A percentile compares a stretch with the other conserved stretches of the same genome.
phyloP scores from a whole-genome alignment of 2,329 filamentous ascomycete species.

The Didymella arachidicola region DNA sequence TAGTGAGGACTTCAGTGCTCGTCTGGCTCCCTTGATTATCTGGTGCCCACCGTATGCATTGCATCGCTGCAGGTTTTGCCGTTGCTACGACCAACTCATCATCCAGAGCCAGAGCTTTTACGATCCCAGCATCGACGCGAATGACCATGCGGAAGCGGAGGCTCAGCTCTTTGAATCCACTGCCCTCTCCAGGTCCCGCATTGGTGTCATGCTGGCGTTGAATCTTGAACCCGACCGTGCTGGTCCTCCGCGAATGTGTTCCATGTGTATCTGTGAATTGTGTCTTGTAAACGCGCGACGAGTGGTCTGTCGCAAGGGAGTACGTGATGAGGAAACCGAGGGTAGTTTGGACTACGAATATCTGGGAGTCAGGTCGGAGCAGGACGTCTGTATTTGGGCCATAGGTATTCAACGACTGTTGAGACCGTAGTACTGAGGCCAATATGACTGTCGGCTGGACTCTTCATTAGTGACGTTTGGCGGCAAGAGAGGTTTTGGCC shows the following conservation, averaged over 20 bases:
- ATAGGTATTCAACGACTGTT: conserved; percentile 79
- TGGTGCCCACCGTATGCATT: conserved; percentile 94
- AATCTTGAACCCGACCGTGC: conserved; percentile 50
- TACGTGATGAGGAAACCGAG: conserved; percentile 93
- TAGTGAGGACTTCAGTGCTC: conserved; percentile 85
- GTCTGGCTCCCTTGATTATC: conserved; percentile 84
- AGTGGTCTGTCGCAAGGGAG: conserved; percentile 83
- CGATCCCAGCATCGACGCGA: conserved; percentile 94
- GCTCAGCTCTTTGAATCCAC: conserved; percentile 83
- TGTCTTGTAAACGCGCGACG: conserved; percentile 83
- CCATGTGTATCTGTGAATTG: conserved; percentile 68
- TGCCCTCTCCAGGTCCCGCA: conserved; percentile 78
- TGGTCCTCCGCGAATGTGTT: conserved; percentile 60
- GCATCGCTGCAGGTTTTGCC: conserved; percentile 88
- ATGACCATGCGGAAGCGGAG: conserved; percentile 97
- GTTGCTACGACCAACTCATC: conserved; percentile 94
- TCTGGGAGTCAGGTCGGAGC: conserved; percentile 88
- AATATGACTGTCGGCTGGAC: conserved; percentile 84
- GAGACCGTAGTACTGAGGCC: conserved; percentile 82
- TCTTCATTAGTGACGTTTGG: conserved; percentile 33
- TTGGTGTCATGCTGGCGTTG: conserved; percentile 50
- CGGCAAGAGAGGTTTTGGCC: conserved; percentile 33
- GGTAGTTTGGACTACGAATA: conserved; percentile 87
- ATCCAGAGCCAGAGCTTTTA: conserved; percentile 84
- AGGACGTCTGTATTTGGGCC: conserved; percentile 85